Evolutionary conservation across 73 alveolate genomes (phyloP).

Genomic region (Diophrys sp.): DNA sequence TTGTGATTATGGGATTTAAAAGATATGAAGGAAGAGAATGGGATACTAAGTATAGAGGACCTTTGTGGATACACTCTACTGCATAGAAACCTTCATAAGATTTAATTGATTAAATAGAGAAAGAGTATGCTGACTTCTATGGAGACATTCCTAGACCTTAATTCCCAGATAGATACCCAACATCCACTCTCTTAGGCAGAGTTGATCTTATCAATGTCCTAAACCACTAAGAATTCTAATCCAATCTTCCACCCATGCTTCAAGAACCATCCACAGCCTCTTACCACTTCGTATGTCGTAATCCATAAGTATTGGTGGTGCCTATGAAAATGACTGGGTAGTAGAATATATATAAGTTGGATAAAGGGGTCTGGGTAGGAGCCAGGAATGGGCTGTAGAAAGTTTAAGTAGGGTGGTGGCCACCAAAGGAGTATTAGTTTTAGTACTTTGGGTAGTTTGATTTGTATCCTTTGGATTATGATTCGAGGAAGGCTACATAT

Average conservation of each 20-base stretch:
- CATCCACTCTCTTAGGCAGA: constrained; percentile 73
- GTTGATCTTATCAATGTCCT: constrained; percentile 72
- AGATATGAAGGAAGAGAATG: constrained; percentile 77
- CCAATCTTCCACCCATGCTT: constrained; percentile 35
- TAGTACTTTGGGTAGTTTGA: constrained; percentile 29
- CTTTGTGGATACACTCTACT: constrained; percentile 84
- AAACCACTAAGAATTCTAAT: constrained; percentile 58
- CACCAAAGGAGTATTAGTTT: constrained; percentile 34
- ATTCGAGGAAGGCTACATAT: background rate
- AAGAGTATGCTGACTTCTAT: constrained; percentile 49
- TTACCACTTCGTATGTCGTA: constrained; percentile 61
- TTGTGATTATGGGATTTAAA: constrained; percentile 65
- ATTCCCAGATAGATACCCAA: constrained; percentile 76
- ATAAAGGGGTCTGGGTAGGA: constrained; percentile 43
- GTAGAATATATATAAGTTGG: constrained; percentile 46
- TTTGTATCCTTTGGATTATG: constrained; percentile 9
- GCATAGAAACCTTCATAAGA: constrained; percentile 61
- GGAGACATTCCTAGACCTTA: constrained; percentile 42
- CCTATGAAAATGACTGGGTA: constrained; percentile 74
- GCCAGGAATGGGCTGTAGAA: constrained; percentile 38
- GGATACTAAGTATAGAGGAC: constrained; percentile 73
- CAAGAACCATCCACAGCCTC: constrained; percentile 69
- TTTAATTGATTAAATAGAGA: constrained; percentile 54
- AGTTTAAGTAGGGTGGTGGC: constrained; percentile 61
- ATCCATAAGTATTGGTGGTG: constrained; percentile 67